Evolutionary conservation across 805 yeast genomes (phyloP).

Genomic region (Yamadazyma phyllophila): DNA sequence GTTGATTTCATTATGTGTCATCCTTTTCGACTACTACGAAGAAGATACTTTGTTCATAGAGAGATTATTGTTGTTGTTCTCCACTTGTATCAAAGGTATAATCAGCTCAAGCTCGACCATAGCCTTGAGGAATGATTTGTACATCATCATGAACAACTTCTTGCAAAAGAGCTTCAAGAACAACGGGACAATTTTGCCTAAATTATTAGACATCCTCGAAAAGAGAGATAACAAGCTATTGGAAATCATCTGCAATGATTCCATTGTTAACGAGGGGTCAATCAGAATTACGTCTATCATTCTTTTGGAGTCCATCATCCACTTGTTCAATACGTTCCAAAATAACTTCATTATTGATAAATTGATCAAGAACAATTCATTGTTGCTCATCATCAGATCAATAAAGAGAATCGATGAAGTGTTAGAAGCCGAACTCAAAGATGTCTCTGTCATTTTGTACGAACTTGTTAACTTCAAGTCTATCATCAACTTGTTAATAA

Average conservation of each 20-base stretch:
- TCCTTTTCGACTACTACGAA: conserved; percentile 57
- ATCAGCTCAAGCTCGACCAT: conserved; percentile 67
- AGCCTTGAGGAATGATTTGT: conserved; percentile 72
- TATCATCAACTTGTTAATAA: conserved; percentile 61
- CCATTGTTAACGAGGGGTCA: conserved; percentile 74
- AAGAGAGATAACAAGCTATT: conserved; percentile 60
- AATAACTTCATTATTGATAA: conserved; percentile 59
- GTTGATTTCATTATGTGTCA: conserved; percentile 70
- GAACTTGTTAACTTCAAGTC: conserved; percentile 79
- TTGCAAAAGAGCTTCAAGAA: conserved; percentile 49
- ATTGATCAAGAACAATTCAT: conserved; percentile 62
- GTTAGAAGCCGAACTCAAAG: conserved; percentile 18
- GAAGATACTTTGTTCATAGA: conserved; percentile 31
- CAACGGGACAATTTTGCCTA: conserved; percentile 34
- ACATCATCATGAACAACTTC: conserved; percentile 67
- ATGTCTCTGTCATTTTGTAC: conserved; percentile 46
- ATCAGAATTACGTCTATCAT: conserved; percentile 72
- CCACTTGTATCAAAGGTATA: conserved; percentile 72
- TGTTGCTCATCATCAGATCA: conserved; percentile 63
- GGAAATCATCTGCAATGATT: conserved; percentile 70
- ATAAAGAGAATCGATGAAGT: conserved; percentile 69
- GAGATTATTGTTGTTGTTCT: conserved; percentile 66
- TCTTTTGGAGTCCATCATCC: conserved; percentile 66
- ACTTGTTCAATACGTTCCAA: conserved; percentile 49
- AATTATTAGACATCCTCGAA: conserved; percentile 53